Conservation (phyloP, 1,139 yeast species). For the Lodderomyces jiufengensis region DNA sequence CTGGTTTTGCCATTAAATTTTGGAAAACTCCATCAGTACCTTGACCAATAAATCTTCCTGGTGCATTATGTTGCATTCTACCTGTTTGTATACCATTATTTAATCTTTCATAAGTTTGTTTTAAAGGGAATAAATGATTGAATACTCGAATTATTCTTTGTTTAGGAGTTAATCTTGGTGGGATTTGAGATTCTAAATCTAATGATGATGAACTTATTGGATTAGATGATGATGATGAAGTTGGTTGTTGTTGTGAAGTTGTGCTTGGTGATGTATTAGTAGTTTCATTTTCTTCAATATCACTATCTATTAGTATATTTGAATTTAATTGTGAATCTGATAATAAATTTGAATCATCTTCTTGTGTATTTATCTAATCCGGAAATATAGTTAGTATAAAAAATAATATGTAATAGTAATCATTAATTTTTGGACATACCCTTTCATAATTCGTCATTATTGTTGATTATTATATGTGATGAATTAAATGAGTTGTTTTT, state of each 20-base stretch:
- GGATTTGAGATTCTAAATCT: slow-evolving; percentile 13
- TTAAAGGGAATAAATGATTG: slow-evolving; percentile 35
- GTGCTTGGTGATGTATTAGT: slow-evolving; percentile 2
- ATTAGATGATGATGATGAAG: slow-evolving; percentile 5
- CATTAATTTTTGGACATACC: slow-evolving; percentile 5
- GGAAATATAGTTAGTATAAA: slow-evolving; percentile 2
- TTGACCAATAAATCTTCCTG: slow-evolving; percentile 48
- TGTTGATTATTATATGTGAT: background rate
- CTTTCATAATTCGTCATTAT: slow-evolving; percentile 7
- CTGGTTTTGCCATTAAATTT: slow-evolving; percentile 85
- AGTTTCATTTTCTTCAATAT: background rate
- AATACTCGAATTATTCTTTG: slow-evolving; percentile 33
- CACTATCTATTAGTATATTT: background rate
- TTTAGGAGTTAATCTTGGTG: slow-evolving; percentile 21
- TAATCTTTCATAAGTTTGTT: slow-evolving; percentile 43
- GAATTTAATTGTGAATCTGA: background rate
- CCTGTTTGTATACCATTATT: slow-evolving; percentile 44
- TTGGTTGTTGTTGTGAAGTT: slow-evolving; percentile 1
- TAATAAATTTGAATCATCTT: background rate
- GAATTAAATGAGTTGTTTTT: no score
- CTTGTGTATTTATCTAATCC: background rate
- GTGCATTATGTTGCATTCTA: slow-evolving; percentile 42
- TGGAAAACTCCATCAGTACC: slow-evolving; percentile 91
- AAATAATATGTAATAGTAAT: background rate
- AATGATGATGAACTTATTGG: slow-evolving; percentile 3